Conservation (phyloP, 1,284 basidiomycete species). For the Ustilago crameri region DNA sequence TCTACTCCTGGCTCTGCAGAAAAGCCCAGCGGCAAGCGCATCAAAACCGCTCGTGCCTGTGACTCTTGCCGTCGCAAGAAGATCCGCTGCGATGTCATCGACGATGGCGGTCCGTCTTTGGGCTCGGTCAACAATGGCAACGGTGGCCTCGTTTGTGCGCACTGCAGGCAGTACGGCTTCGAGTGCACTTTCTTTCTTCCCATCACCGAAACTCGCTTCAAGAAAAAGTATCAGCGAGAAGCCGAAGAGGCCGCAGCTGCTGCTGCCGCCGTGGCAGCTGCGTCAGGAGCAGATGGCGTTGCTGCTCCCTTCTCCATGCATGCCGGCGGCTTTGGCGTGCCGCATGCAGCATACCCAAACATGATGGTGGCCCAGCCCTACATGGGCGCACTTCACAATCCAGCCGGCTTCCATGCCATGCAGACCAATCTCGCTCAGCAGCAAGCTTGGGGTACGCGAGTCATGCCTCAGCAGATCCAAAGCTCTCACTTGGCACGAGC, state of each 20-base stretch:
- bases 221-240: conserved; percentile 80
- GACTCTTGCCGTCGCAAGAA: conserved; percentile 92
- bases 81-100: conserved; percentile 75
- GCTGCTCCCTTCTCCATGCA: conserved; percentile 16
- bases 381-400: conserved; percentile 42
- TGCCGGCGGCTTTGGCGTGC: conserved; percentile 3
- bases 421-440: conserved; percentile 21
- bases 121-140: conserved; percentile 57
- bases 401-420: conserved; percentile 32
- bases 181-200: conserved; percentile 82
- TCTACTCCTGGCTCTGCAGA: conserved; percentile 28
- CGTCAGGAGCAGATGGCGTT: conserved; percentile 24
- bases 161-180: conserved; percentile 59
- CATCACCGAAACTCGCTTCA: conserved; percentile 97
- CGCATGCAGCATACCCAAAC: conserved; percentile 25
- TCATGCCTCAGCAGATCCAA: conserved; percentile 17
- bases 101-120: conserved; percentile 60
- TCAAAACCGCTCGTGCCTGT: conserved; percentile 88
- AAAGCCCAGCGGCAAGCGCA: conserved; percentile 74
- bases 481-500: conserved; percentile 8
- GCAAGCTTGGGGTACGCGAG: conserved; percentile 17
- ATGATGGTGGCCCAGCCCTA: conserved; percentile 29
- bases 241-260: conserved; percentile 75
- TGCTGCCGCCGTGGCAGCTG: conserved; percentile 46
- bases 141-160: conserved; percentile 53